phyloP scores from a whole-genome alignment of 352 stramenopile species.

The Pythium phragmitis region DNA sequence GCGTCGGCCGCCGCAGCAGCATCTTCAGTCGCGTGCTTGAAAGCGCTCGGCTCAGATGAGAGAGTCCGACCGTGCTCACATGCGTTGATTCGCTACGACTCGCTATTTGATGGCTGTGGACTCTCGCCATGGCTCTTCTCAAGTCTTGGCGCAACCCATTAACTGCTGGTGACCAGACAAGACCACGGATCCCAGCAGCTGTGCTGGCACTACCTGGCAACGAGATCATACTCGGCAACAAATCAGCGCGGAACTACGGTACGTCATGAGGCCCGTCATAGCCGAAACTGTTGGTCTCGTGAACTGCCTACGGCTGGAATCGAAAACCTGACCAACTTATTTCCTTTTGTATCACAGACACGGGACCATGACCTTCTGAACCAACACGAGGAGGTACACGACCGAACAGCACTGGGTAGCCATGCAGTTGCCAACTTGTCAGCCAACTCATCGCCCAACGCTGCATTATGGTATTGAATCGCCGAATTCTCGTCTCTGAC shows the following conservation, averaged over 20 bases:
- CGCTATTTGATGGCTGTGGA: background rate
- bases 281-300: background rate
- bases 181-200: no score
- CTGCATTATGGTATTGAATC: no score
- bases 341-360: background rate
- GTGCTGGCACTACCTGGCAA: no score
- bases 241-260: slow-evolving; percentile 1
- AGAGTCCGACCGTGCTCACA: slow-evolving; percentile 19
- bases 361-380: slow-evolving; percentile 3
- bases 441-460: no score
- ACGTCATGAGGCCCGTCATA: background rate
- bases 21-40: slow-evolving; percentile 24
- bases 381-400: slow-evolving; percentile 4
- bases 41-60: slow-evolving; percentile 19
- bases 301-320: background rate
- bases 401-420: slow-evolving; percentile 1
- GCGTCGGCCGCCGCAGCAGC: slow-evolving; percentile 13
- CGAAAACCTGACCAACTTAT: background rate
- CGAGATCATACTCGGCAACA: slow-evolving; percentile 17
- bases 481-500: no score
- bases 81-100: background rate
- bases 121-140: background rate
- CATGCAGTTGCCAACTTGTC: slow-evolving; percentile 13
- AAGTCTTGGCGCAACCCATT: slow-evolving; percentile 11
- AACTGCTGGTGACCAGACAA: no score